Evolutionary conservation across 257 asterid genomes (phyloP), one percentile per base, ranked within the genome.

Genomic region (Datura wrightii): DNA sequence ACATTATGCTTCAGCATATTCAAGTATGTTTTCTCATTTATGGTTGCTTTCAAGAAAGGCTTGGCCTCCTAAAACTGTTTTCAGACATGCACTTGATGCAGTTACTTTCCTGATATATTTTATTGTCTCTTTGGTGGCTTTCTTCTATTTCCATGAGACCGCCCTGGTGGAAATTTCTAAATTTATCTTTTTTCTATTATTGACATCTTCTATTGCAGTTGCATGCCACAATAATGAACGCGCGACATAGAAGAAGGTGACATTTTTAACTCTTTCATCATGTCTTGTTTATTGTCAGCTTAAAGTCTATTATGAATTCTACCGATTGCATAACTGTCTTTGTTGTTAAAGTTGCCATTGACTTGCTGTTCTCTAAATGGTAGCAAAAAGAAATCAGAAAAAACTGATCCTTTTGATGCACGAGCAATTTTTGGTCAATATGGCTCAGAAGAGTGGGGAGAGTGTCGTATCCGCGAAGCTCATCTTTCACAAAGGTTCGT

Each of bases 201-300:
- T 82, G 65, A 82, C 65, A 24, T 18, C 59, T 86, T 86, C 46
- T 82, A 83, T 83, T 90, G 97, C 97, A 96, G 99, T 90, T 96
- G 88, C 99, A 96, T 56, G 99, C 98, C 50, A 94, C 99, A 58
- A 86, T 94, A 82, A 94, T 96, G 98, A 94, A 94, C 85, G 95
- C 90, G 15, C 90, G 94, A 15, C 91, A 94, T 86, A 90, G 97
- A 39, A 90, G 85, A 89, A 90, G 98, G 98, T 96, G 82, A 85
- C 52, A 5, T 56, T 72, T 60, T 42, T 82, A 14, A 2, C 83
- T 63, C 80, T 83, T 58, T 19, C 44, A 36, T 76, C 52, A 16
- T 48, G 24, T 41, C 24, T 82, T 83, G 19, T 81, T 19, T 48
- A 42, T 60, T 11, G 15, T 80, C 2, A 4, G 19, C 53, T 42